Percentiles rank a stretch among this genome's conserved stretches.
phyloP scores from a whole-genome alignment of 441 rosid genomes.

The Corymbia citriodora region DNA sequence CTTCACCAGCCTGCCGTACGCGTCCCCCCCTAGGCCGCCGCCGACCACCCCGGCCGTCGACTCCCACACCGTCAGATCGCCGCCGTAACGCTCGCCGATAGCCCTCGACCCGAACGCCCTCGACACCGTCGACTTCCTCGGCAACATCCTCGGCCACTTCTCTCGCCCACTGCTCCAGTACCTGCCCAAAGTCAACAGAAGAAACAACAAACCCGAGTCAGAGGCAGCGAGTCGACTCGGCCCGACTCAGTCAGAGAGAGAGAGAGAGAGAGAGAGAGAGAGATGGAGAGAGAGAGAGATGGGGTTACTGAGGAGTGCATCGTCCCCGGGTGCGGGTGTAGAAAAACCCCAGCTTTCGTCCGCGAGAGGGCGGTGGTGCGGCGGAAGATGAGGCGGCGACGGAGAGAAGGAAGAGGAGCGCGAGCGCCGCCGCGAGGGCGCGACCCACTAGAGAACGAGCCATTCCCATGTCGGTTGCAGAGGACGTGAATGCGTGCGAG shows the following conservation, averaged over 20 bases:
- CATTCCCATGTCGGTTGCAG: background rate
- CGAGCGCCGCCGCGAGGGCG: background rate
- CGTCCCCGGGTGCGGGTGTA: conserved; percentile 64
- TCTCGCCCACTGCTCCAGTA: conserved; percentile 79
- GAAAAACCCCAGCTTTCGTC: conserved; percentile 39
- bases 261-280: background rate
- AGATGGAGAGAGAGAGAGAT: background rate
- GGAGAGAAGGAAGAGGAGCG: conserved; percentile 22
- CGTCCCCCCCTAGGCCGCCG: conserved; percentile 24
- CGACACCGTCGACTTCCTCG: conserved; percentile 65
- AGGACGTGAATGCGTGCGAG: background rate
- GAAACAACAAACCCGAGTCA: background rate
- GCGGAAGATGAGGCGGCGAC: conserved; percentile 14
- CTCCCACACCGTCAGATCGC: conserved; percentile 61
- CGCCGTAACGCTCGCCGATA: conserved; percentile 58
- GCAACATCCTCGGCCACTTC: conserved; percentile 90
- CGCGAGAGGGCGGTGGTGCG: conserved; percentile 9
- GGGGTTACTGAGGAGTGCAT: conserved; percentile 79
- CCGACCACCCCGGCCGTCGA: conserved; percentile 48
- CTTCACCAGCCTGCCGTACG: conserved; percentile 48
- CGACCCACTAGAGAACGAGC: background rate
- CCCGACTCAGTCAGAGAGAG: background rate
- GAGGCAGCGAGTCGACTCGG: background rate
- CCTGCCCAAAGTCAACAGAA: conserved; percentile 20
- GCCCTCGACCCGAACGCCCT: conserved; percentile 40